Evolutionary conservation across 2,329 filamentous ascomycete genomes (phyloP).

Genomic region (Fusarium coicis): DNA sequence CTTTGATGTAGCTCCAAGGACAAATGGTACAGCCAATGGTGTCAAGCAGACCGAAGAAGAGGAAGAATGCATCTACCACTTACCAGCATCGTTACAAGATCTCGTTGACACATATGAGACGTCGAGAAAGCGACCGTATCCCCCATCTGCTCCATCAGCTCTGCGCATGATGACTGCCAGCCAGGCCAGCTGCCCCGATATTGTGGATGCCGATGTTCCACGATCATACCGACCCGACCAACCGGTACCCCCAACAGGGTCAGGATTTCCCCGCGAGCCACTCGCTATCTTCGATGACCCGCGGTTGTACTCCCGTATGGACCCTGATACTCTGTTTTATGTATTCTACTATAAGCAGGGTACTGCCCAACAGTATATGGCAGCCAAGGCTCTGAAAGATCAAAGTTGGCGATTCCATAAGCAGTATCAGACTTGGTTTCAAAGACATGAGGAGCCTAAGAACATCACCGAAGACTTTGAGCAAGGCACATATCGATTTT

Average conservation of each 20-base stretch:
- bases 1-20: constrained; percentile 50
- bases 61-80: constrained; percentile 90
- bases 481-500: constrained; percentile 98
- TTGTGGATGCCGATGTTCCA: constrained; percentile 82
- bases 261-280: constrained; percentile 94
- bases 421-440: constrained; percentile 99
- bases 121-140: constrained; percentile 75
- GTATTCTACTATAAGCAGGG: constrained; percentile 99
- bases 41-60: constrained; percentile 59
- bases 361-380: constrained; percentile 93
- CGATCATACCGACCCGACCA: constrained; percentile 86
- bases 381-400: constrained; percentile 95
- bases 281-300: constrained; percentile 92
- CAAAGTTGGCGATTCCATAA: constrained; percentile 99
- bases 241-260: constrained; percentile 76
- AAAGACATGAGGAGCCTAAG: constrained; percentile 97
- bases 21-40: constrained; percentile 65
- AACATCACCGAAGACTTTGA: constrained; percentile 98
- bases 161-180: constrained; percentile 81
- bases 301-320: constrained; percentile 85
- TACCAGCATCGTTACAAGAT: constrained; percentile 89
- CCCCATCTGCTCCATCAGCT: constrained; percentile 71
- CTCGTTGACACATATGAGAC: constrained; percentile 90
- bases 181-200: constrained; percentile 77
- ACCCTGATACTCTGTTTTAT: constrained; percentile 97